Evolutionary conservation across 2,329 filamentous ascomycete genomes (phyloP), one percentile per base, ranked within the genome.

Genomic region (Venturia nashicola): DNA sequence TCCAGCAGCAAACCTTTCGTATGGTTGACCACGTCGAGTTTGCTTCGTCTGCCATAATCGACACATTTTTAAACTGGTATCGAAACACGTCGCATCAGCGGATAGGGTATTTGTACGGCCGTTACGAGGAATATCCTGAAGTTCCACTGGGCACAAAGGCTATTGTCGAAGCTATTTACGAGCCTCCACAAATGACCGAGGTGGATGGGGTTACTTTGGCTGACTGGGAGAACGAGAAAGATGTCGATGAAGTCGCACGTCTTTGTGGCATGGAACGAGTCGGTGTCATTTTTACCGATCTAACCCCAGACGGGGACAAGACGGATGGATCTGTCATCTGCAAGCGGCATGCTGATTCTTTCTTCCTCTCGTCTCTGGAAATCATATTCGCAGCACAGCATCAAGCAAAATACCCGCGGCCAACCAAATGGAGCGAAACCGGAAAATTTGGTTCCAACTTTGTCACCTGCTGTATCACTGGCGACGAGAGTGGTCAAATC

Each of bases 1-100:
- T 99, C 62, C 92, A 97, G 72, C 91, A 91, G 5, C 94, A 99
- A 75, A 82, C 88, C 23, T 99, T 93, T 74, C 90, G 94, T 61
- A 97, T 94, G 90, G 92, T 99, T 3, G 94, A 99, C 71, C 94
- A 99, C 74, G 94, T 99, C 67, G 95, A 99, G 75, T 97, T 99
- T 72, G 87, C 93, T 1, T 87, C 89, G 0, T 86, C 91, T 3
- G 82, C 86, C 63, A 84, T 97, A 42, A 90, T 97, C 70, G 90
- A 99, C 72, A 85, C 84, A n/a, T 86, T 97, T 64, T 85, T 99
- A 68, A 86, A 97, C 71, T 90, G 93, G 65, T 99, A 94, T 93
- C 84, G 95, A 69, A 87, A 85, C 68, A 91, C 90, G 1, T 93
- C 91, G 4, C 78, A 83, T 36, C 94, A 99, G 73, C 84, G 94